phyloP scores from a whole-genome alignment of 2,329 filamentous ascomycete genomes.

The Clonostachys solani region DNA sequence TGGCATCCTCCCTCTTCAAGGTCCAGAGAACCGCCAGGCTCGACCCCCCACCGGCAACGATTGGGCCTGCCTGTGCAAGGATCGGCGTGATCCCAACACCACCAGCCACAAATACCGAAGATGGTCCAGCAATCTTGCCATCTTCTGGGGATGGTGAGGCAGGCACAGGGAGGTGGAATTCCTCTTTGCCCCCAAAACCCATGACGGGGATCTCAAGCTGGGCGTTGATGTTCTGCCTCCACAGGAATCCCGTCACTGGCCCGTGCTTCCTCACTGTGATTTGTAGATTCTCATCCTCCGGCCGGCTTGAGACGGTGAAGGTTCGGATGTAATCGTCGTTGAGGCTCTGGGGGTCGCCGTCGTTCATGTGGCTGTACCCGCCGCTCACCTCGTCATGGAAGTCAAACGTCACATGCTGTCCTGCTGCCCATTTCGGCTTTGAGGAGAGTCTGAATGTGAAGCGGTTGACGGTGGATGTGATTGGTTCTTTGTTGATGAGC shows the following conservation, averaged over 20 bases:
- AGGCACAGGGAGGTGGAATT: slow-evolving; percentile 27
- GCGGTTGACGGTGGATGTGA: slow-evolving; percentile 65
- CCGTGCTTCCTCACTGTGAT: slow-evolving; percentile 71
- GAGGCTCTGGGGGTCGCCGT: slow-evolving; percentile 72
- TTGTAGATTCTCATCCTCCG: slow-evolving; percentile 45
- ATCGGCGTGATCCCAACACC: slow-evolving; percentile 83
- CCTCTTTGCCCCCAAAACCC: slow-evolving; percentile 65
- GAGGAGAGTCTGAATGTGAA: slow-evolving; percentile 45
- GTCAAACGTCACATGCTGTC: slow-evolving; percentile 75
- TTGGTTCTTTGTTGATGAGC: slow-evolving; percentile 49
- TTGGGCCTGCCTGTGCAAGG: slow-evolving; percentile 57
- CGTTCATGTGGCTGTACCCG: slow-evolving; percentile 80
- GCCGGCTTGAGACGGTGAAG: slow-evolving; percentile 72
- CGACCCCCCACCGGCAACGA: slow-evolving; percentile 29
- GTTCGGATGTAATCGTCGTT: slow-evolving; percentile 85
- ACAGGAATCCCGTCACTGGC: slow-evolving; percentile 62
- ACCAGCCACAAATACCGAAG: slow-evolving; percentile 61
- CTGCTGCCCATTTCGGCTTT: slow-evolving; percentile 50
- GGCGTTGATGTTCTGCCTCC: slow-evolving; percentile 45
- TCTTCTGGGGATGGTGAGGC: slow-evolving; percentile 2
- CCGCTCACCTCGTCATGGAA: slow-evolving; percentile 64
- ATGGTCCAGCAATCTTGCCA: slow-evolving; percentile 16
- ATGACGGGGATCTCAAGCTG: slow-evolving; percentile 62
- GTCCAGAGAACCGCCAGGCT: slow-evolving; percentile 65
- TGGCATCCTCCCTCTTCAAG: slow-evolving; percentile 55